Evolutionary conservation across 192 early-diverging fungal species (phyloP).

Genomic region (Coemansia sp.): DNA sequence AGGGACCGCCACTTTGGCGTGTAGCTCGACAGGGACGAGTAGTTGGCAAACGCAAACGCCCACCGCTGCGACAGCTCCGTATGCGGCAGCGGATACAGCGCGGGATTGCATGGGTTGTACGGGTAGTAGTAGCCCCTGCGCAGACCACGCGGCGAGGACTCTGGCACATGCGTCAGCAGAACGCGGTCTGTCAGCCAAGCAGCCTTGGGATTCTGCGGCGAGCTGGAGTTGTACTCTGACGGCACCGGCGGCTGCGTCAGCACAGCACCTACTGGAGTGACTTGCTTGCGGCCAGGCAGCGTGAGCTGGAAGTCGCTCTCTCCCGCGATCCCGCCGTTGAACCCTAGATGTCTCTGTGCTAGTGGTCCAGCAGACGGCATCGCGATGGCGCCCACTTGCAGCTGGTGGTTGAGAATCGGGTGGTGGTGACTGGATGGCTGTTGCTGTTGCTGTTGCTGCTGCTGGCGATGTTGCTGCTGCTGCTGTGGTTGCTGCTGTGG

Average conservation of each 20-base stretch:
- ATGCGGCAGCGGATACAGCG: conserved; percentile 54
- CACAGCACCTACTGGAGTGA: not conserved
- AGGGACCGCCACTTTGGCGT: conserved; percentile 86
- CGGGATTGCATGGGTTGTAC: conserved; percentile 78
- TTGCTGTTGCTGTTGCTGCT: conserved; percentile 7
- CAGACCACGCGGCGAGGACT: conserved; percentile 1
- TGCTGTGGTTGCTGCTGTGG: conserved; percentile 10
- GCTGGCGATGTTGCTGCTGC: not conserved
- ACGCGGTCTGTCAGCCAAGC: conserved; percentile 22
- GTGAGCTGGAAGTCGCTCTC: conserved; percentile 36
- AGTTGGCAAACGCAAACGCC: conserved; percentile 83
- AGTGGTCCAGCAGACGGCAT: not conserved
- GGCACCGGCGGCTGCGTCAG: conserved; percentile 19
- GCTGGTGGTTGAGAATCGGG: not conserved
- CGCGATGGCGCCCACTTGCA: not conserved
- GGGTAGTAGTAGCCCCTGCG: conserved; percentile 15
- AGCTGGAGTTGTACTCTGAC: conserved; percentile 20
- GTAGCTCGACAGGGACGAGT: conserved; percentile 56
- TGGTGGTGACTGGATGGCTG: not conserved
- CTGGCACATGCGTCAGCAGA: conserved; percentile 7
- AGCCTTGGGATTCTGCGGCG: conserved; percentile 22
- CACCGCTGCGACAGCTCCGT: conserved; percentile 76
- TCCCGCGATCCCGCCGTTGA: not conserved
- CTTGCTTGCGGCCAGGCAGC: conserved; percentile 16
- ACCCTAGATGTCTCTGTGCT: not conserved